Conservation (phyloP, 2,329 filamentous ascomycete species). For the Fusarium vanettenii region DNA sequence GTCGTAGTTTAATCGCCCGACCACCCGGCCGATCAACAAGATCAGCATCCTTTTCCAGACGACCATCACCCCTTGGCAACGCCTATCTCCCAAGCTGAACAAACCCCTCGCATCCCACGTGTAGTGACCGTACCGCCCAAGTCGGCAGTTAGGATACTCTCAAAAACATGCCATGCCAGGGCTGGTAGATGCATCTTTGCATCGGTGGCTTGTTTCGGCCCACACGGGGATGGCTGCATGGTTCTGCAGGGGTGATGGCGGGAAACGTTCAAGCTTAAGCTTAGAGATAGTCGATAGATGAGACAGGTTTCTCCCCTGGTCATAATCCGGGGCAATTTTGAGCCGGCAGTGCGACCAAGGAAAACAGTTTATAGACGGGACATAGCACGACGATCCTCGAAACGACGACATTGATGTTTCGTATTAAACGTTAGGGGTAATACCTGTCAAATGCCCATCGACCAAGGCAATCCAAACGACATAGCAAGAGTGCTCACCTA, state of each 20-base stretch:
- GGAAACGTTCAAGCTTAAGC: conserved; percentile 30
- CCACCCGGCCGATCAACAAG: conserved; percentile 12
- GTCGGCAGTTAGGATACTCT: not conserved
- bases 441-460: not conserved
- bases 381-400: conserved; percentile 1
- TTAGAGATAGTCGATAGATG: conserved; percentile 14
- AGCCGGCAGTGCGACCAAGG: not conserved
- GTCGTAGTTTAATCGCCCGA: not conserved
- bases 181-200: not conserved
- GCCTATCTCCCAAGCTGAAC: not conserved
- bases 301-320: not conserved
- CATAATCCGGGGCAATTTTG: conserved; percentile 26
- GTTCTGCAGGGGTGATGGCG: not conserved
- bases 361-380: not conserved
- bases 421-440: not conserved
- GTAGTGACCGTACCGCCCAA: not conserved
- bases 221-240: not conserved
- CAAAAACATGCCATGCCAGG: not conserved
- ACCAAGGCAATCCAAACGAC: not conserved
- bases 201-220: conserved; percentile 20
- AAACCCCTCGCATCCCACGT: not conserved
- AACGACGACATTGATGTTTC: not conserved
- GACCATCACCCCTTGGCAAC: conserved; percentile 16
- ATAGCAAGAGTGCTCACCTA: not conserved
- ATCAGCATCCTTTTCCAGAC: not conserved